Conservation (phyloP, 371 early-diverging fungal species). For the Homolaphlyctis polyrhiza region DNA sequence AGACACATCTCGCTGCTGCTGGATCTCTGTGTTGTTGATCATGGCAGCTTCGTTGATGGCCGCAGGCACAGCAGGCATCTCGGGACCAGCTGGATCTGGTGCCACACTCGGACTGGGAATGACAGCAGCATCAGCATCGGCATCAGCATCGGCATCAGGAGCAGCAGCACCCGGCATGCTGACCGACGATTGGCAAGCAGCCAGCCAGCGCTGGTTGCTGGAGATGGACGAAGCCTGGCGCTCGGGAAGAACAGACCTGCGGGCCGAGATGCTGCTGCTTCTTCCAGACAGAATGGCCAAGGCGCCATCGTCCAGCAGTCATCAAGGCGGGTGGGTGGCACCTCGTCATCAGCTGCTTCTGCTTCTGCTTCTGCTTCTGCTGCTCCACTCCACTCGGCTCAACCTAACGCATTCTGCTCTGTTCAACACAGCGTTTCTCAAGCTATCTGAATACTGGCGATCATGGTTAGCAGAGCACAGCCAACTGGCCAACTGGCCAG, state of each 20-base stretch:
- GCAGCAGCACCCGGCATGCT: neutral
- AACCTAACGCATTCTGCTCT: too few relatives aligned
- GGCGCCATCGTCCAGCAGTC: neutral
- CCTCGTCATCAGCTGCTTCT: neutral
- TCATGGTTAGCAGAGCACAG: neutral
- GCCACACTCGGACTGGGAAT: too few relatives aligned
- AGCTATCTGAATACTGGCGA: conserved; percentile 2
- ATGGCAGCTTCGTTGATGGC: neutral
- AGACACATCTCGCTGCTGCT: too few relatives aligned
- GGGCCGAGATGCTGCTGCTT: neutral
- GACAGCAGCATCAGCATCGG: too few relatives aligned
- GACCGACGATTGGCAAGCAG: neutral
- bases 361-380: too few relatives aligned
- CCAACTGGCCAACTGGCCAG: neutral
- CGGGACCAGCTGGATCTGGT: neutral
- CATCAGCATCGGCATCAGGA: too few relatives aligned
- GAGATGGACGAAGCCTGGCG: conserved; percentile 1
- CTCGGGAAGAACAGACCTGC: neutral
- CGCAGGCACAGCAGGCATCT: neutral
- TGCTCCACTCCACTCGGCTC: too few relatives aligned
- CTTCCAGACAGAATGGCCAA: neutral
- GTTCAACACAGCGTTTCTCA: neutral
- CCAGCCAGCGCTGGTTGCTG: neutral
- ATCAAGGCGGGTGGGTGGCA: neutral
- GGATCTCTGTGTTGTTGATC: too few relatives aligned